phyloP scores from a whole-genome alignment of 371 early-diverging fungal genomes.

The Haplosporangium sp. region DNA sequence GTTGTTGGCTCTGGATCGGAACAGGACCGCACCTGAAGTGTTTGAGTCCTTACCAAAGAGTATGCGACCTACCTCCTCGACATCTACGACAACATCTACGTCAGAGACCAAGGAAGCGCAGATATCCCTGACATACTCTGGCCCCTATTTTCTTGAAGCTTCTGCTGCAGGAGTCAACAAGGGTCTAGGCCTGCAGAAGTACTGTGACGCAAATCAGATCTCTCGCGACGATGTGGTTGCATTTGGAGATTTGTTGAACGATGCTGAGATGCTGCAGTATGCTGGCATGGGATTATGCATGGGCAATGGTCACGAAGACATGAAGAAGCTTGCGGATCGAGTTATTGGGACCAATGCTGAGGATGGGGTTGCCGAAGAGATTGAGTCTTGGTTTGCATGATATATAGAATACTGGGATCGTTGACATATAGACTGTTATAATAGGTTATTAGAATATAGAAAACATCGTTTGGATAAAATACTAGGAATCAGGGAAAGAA shows the following conservation, averaged over 20 bases:
- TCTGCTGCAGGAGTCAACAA: conserved; percentile 65
- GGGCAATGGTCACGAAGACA: conserved; percentile 50
- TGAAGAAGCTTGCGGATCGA: conserved; percentile 43
- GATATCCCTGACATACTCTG: conserved; percentile 57
- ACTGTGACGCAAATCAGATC: conserved; percentile 51
- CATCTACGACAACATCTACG: background rate
- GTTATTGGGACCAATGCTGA: conserved; percentile 47
- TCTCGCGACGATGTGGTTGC: conserved; percentile 57
- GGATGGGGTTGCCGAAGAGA: conserved; percentile 48
- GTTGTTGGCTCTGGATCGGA: conserved; percentile 45
- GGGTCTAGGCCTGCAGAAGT: conserved; percentile 57
- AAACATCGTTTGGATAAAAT: no score
- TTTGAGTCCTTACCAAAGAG: conserved; percentile 31
- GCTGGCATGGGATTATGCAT: conserved; percentile 57
- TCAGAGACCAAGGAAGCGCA: background rate
- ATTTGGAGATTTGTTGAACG: conserved; percentile 69
- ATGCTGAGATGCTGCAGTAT: conserved; percentile 63
- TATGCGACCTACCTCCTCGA: conserved; percentile 1
- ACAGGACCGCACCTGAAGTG: conserved; percentile 23
- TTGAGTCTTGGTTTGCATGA: conserved; percentile 40
- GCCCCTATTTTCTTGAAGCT: conserved; percentile 62
- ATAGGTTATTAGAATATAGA: no score
- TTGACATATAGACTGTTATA: no score
- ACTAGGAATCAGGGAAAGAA: no score
- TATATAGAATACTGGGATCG: no score